Base-by-base conservation (phyloP, 805 yeast species). In the Barnettozyma pratensis region DNA sequence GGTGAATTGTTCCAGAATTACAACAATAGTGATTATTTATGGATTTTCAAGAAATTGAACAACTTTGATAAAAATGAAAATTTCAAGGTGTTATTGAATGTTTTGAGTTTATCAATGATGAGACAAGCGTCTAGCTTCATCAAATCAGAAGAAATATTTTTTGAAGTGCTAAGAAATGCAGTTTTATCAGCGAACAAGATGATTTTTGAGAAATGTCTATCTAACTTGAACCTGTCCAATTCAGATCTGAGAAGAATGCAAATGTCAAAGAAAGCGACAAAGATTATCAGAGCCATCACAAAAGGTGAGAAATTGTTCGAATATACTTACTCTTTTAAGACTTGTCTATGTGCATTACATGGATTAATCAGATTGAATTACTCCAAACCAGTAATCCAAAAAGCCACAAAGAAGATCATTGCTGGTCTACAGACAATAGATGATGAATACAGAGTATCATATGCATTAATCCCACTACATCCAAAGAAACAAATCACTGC, bases 181-280 rank as follows among this genome's bases (percentile, higher is more conserved):
- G 34, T 45, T 4, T 9, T 35, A 4, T 41, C 50, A 8, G 10
- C n/a, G 4, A 51, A 51, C 38, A 41, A 41, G 29, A 27, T 41
- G 2, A 29, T 48, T 6, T 46, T 51, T 37, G 42, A 45, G 7
- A 46, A 36, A 12, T 51, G 54, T 28, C 7, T 51, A 8, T 26
- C 12, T 4, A 41, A 35, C 9, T 27, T 51, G 12, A 49, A 51
- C 28, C 7, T 51, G 14, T n/a, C 46, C 2, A 11, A 14, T 5
- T 12, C 6, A 3, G 41, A 39, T 35, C 25, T 49, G 14, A 45
- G 42, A 25, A 41, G 46, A 25, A 37, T 42, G 25, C 37, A 32
- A 11, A 31, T 11, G 12, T 19, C 46, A 5, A 48, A 41, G 35
- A 34, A 39, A 36, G 48, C 50, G 5, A 43, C 42, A 7, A 37